Evolutionary conservation across 1,139 yeast species (phyloP).

Genomic region (Insectozyma bohioensis): DNA sequence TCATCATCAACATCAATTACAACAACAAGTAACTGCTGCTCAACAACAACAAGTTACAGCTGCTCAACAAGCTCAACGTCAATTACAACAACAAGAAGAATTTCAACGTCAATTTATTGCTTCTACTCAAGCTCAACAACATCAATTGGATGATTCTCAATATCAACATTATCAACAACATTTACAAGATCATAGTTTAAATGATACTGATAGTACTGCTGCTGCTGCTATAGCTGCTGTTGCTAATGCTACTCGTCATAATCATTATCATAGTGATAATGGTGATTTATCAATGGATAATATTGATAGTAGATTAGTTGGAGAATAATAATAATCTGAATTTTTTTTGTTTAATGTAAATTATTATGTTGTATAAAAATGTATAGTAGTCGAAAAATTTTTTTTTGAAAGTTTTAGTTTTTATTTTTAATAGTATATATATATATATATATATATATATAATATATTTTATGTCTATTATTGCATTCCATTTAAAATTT

Average conservation of each 20-base stretch:
- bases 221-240: slow-evolving; percentile 49
- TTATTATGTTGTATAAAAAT: background rate
- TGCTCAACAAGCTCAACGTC: slow-evolving; percentile 9
- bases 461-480: slow-evolving; percentile 2
- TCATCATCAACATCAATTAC: slow-evolving; percentile 10
- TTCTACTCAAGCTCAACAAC: slow-evolving; percentile 29
- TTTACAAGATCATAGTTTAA: slow-evolving; percentile 23
- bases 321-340: slow-evolving; percentile 26
- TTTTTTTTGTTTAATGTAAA: background rate
- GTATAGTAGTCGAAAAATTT: no score
- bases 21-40: slow-evolving; percentile 20
- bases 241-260: slow-evolving; percentile 32
- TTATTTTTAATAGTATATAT: slow-evolving; percentile 1
- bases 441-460: slow-evolving; percentile 1
- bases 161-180: slow-evolving; percentile 29
- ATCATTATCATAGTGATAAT: slow-evolving; percentile 27
- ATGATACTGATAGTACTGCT: slow-evolving; percentile 27
- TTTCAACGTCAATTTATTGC: slow-evolving; percentile 38
- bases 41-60: slow-evolving; percentile 8
- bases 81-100: slow-evolving; percentile 32
- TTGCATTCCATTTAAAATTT: slow-evolving; percentile 41
- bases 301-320: slow-evolving; percentile 48
- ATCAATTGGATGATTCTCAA: slow-evolving; percentile 29
- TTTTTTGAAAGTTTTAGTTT: no score
- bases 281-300: slow-evolving; percentile 47